Base-by-base conservation (phyloP, 2,329 filamentous ascomycete genomes). In the Teratosphaeria destructans region DNA sequence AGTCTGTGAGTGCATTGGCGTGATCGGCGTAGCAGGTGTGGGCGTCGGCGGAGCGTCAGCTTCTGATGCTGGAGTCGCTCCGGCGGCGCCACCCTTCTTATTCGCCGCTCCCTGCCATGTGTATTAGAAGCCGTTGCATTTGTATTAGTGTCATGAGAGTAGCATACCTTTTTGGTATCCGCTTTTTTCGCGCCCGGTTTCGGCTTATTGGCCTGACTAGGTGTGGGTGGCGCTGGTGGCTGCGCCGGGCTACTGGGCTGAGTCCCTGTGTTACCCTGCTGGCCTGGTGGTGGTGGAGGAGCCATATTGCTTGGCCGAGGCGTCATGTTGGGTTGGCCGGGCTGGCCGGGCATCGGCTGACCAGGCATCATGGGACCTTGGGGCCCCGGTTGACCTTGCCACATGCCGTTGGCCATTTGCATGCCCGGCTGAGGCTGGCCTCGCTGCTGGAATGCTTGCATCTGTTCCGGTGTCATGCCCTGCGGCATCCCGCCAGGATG, bases 101-200 rank as follows among this genome's bases (percentile, higher is more conserved):
- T 59, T 63, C 47, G 58, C 55, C 43, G 55, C 59, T 37, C 35
- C 57, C 62, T 63, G 54, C 7, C 26, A 55, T 34, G 43, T 49
- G 55, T 29, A 16, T 49, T 52, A 61, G 10, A 62, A 63, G 66
- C 26, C 57, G 19, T 37, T 43, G 54, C 29, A 32, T 43, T 49
- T 19, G 14, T 61, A 35, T 52, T 3, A 43, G 32, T 57, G 68
- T 77, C 76, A 81, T 10, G 3, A 89, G 87, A 85, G 90, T 89
- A 54, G 35, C 63, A 60, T 54, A 65, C 63, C 82, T 78, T 62
- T 66, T 68, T 58, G 78, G 81, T 74, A 86, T 77, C 35, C 43
- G 85, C 84, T 78, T 90, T 89, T 81, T 93, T 93, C 74, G 61
- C 62, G 64, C 90, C 91, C 1, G 88, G 87, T 37, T 83, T 85